Percentiles rank a stretch among this genome's conserved stretches.
Conservation (phyloP, 352 stramenopile species). For the Phytophthora podocarpi region DNA sequence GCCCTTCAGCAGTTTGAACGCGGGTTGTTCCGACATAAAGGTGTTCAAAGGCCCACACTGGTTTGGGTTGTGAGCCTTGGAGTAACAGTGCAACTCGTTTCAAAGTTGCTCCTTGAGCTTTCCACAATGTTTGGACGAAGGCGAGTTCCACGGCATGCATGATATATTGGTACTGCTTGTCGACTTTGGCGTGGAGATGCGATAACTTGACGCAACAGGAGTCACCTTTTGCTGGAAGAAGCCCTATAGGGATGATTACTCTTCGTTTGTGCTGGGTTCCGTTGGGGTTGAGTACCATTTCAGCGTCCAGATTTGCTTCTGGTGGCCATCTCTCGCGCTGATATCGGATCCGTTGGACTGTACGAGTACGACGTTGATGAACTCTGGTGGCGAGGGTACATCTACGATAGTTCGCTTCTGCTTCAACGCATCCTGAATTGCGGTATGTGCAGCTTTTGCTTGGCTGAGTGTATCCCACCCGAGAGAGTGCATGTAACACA, state of each 20-base stretch:
- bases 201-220: no score
- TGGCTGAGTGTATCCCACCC: background rate
- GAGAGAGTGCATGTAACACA: background rate
- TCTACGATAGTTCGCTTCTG: background rate
- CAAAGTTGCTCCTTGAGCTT: background rate
- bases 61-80: background rate
- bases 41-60: background rate
- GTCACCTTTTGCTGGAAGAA: background rate
- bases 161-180: background rate
- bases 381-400: background rate
- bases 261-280: background rate
- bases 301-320: background rate
- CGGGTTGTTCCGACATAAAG: background rate
- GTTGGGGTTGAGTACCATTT: background rate
- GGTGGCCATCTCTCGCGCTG: background rate
- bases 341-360: background rate
- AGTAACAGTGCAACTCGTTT: background rate
- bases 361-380: background rate
- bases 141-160: background rate
- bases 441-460: no score
- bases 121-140: background rate
- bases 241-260: background rate
- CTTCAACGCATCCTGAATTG: background rate
- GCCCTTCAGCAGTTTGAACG: background rate
- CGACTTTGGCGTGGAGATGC: background rate